These are phyloP conservation scores for Pholiota conissans DNA, from an alignment of 768 basidiomycete genomes.

Conservation along the genomic window DNA sequence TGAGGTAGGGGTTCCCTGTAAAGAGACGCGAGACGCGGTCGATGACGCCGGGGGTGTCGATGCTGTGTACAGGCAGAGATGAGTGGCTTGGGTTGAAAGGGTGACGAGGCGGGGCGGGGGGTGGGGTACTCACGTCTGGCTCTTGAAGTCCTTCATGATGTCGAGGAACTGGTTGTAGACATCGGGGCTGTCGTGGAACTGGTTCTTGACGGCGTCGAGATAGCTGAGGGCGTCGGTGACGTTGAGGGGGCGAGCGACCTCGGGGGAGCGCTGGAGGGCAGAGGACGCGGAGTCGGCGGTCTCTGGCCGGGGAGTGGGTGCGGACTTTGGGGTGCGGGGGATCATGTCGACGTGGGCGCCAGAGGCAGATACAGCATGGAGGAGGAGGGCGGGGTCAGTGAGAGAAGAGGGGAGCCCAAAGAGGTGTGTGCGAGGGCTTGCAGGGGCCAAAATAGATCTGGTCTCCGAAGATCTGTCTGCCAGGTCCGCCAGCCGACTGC, in stretches of 20 bases:
- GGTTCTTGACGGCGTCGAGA: slow-evolving; percentile 90
- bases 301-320: slow-evolving; percentile 39
- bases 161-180: slow-evolving; percentile 94
- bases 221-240: slow-evolving; percentile 93
- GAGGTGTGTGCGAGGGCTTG: slow-evolving; percentile 23
- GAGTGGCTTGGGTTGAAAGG: slow-evolving; percentile 3
- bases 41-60: slow-evolving; percentile 97
- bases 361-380: slow-evolving; percentile 18
- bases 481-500: slow-evolving; percentile 21
- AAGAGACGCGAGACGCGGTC: slow-evolving; percentile 92
- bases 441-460: slow-evolving; percentile 33
- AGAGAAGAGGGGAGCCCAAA: slow-evolving; percentile 23
- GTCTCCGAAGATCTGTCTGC: slow-evolving; percentile 27
- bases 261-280: slow-evolving; percentile 33
- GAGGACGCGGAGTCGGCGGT: slow-evolving; percentile 26
- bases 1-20: slow-evolving; percentile 84
- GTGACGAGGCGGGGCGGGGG: not conserved
- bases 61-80: slow-evolving; percentile 46
- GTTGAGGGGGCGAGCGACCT: slow-evolving; percentile 69
- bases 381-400: slow-evolving; percentile 24
- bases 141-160: slow-evolving; percentile 99
- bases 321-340: slow-evolving; percentile 31
- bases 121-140: slow-evolving; percentile 66
- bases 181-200: slow-evolving; percentile 87
- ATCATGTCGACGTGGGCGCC: slow-evolving; percentile 20